Percentiles rank a stretch among this genome's conserved stretches.
phyloP scores from a whole-genome alignment of 148 eudicot species.

The Rhododendron williamsianum region DNA sequence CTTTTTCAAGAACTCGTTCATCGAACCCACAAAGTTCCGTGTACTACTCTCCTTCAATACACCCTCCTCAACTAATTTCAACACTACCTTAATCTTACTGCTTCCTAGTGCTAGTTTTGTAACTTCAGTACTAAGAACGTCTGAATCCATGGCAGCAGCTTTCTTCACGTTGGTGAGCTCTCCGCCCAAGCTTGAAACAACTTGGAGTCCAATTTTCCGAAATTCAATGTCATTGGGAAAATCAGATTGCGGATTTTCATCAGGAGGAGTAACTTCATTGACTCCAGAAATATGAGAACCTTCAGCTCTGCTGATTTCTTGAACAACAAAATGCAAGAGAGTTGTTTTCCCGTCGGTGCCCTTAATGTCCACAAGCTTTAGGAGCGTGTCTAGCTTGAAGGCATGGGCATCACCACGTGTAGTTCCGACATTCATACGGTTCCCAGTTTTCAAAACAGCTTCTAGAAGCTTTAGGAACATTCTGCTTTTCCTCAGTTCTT shows the following conservation, averaged over 20 bases:
- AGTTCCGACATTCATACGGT: conserved; percentile 90
- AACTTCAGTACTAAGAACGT: conserved; percentile 42
- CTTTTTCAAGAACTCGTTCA: conserved; percentile 50
- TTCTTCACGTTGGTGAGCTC: conserved; percentile 81
- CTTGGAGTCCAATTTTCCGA: conserved; percentile 65
- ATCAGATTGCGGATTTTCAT: conserved; percentile 18
- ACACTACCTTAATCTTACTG: conserved; percentile 40
- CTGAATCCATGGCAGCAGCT: conserved; percentile 68
- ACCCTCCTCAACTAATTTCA: conserved; percentile 37
- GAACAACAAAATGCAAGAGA: conserved; percentile 87
- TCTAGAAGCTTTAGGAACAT: conserved; percentile 83
- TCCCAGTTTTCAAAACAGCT: conserved; percentile 85
- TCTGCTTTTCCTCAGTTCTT: conserved; percentile 72
- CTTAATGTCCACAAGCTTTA: conserved; percentile 77
- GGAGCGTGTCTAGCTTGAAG: conserved; percentile 90
- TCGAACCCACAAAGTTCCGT: conserved; percentile 45
- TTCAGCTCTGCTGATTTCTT: conserved; percentile 67
- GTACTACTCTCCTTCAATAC: conserved; percentile 13
- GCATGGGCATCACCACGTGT: conserved; percentile 87
- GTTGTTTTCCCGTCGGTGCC: conserved; percentile 84
- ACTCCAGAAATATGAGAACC: conserved; percentile 38
- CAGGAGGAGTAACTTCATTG: conserved; percentile 8
- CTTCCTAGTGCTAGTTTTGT: conserved; percentile 42
- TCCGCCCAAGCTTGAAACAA: conserved; percentile 61
- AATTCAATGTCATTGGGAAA: conserved; percentile 47